phyloP scores from a whole-genome alignment of 2,329 filamentous ascomycete genomes.

The Neoscytalidium dimidiatum region DNA sequence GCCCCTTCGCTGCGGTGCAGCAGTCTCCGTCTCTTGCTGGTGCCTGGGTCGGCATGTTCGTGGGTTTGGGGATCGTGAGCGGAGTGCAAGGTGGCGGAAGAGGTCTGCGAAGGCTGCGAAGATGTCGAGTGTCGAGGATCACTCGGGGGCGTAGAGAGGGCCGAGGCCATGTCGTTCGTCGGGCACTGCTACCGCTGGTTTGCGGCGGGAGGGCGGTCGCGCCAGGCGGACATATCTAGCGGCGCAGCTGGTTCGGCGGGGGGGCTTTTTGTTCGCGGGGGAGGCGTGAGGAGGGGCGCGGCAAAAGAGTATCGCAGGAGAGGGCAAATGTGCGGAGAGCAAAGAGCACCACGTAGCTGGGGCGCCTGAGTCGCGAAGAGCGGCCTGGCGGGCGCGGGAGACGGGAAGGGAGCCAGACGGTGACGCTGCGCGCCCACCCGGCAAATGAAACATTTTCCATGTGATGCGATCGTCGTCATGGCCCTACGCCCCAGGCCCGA shows the following conservation, averaged over 20 bases:
- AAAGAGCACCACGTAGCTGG: slow-evolving; percentile 12
- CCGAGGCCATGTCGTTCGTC: slow-evolving; percentile 19
- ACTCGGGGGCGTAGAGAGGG: slow-evolving; percentile 29
- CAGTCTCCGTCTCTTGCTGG: slow-evolving; percentile 2
- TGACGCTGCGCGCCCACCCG: slow-evolving; percentile 12
- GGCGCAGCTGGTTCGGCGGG: background rate
- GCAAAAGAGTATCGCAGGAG: background rate
- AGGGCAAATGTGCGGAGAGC: background rate
- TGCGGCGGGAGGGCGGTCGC: slow-evolving; percentile 11
- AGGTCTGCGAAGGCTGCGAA: slow-evolving; percentile 34
- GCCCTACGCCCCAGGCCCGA: background rate
- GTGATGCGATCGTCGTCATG: slow-evolving; percentile 15
- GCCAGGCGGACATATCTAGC: slow-evolving; percentile 18
- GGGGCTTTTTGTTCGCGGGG: background rate
- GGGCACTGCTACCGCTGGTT: slow-evolving; percentile 16
- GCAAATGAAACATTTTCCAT: slow-evolving; percentile 4
- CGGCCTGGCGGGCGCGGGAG: too few relatives aligned
- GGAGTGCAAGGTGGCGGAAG: slow-evolving; percentile 36
- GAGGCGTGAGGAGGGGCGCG: background rate
- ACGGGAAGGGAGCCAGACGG: background rate
- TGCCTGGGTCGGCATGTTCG: slow-evolving; percentile 32
- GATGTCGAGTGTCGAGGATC: slow-evolving; percentile 35
- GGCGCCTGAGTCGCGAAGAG: slow-evolving; percentile 1
- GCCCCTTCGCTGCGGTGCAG: slow-evolving; percentile 18
- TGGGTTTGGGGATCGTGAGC: slow-evolving; percentile 26